A percentile compares a stretch with the other conserved stretches of the same genome.
These are phyloP conservation scores for Zygotorulaspora sp. DNA, from an alignment of 805 yeast species.

Conservation along the genomic window DNA sequence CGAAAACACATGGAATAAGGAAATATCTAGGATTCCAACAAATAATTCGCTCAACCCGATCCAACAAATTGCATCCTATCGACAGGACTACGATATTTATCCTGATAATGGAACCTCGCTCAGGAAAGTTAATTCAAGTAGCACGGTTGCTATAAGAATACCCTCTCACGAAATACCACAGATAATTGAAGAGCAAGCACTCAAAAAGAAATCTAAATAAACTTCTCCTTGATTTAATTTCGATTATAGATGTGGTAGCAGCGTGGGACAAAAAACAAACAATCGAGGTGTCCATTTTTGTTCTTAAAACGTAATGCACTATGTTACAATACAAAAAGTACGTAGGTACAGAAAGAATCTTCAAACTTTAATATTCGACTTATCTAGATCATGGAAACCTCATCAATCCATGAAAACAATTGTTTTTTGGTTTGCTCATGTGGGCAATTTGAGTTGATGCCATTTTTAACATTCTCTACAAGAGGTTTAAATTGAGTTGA, in stretches of 20 bases:
- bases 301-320: background rate
- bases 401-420: conserved; percentile 35
- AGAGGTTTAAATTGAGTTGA: conserved; percentile 41
- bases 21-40: conserved; percentile 8
- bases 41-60: conserved; percentile 6
- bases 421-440: conserved; percentile 33
- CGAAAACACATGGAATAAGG: conserved; percentile 13
- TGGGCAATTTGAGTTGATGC: conserved; percentile 32
- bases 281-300: too few relatives aligned
- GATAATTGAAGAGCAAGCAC: conserved; percentile 1
- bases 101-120: conserved; percentile 14
- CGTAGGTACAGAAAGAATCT: too few relatives aligned
- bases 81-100: conserved; percentile 13
- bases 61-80: conserved; percentile 3
- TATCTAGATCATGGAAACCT: conserved; percentile 25
- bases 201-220: conserved; percentile 2
- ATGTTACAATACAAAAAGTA: background rate
- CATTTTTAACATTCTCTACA: conserved; percentile 32
- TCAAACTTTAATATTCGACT: too few relatives aligned
- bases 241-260: too few relatives aligned
- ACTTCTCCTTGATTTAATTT: background rate
- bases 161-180: conserved; percentile 5
- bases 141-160: conserved; percentile 20
- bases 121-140: conserved; percentile 19
- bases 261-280: too few relatives aligned